Base-by-base conservation (phyloP, 257 asterid genomes). In the Plantago elongata region DNA sequence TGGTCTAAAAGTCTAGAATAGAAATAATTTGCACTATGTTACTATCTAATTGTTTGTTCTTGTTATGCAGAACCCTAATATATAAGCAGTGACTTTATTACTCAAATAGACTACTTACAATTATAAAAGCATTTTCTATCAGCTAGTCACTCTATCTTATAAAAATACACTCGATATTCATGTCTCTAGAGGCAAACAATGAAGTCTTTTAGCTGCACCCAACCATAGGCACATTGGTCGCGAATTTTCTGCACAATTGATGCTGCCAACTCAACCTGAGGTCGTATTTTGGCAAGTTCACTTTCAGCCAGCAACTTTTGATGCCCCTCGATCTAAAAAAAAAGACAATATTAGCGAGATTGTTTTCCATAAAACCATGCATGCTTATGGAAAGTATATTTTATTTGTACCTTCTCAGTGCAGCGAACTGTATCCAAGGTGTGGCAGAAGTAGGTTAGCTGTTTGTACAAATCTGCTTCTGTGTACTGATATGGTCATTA, bases 381-480 rank as follows among this genome's bases (percentile, higher is more conserved):
- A 62, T 42, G 8, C 42, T 13, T n/a, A 50, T 44, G 29, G 47
- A 9, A 45, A 60, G 65, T 11, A 16, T 9, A 48, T 48, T 6
- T 1, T 7, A 22, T 22, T 22, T 22, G 27, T 54, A 89, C 99
- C 99, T 83, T 87, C 48, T 78, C 83, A 66, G 87, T 73, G 81
- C 91, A 85, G 78, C 90, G 95, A 0, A 71, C 81, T 1, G 96
- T 79, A 63, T 89, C 99, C 69, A 89, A 68, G 51, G 68, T 74
- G 81, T 80, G 69, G 84, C 90, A 84, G 78, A 89, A 93, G 64
- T 84, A 93, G 13, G 88, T 48, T 29, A 93, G 92, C 75, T 93
- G 99, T 70, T 79, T 83, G 84, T 93, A 93, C 61, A 93, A 78
- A 68, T 93, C 92, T 46, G 87, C 88, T 74, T 93, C 99, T 15